Evolutionary conservation across 2,329 filamentous ascomycete species (phyloP).

Genomic region (Magnaporthiopsis rhizophila): DNA sequence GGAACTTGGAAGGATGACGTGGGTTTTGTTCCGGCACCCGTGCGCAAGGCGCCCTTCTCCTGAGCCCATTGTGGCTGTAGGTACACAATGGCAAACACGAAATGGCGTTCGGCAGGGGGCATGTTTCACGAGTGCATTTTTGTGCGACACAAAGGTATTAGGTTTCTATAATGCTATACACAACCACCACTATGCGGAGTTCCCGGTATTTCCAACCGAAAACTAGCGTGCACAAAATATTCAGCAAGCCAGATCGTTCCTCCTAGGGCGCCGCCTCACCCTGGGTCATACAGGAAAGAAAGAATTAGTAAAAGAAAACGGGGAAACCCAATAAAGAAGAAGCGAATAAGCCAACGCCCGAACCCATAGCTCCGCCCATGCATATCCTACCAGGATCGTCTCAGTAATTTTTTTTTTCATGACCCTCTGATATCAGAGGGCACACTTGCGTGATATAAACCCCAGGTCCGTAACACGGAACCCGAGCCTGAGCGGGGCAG

Average conservation of each 20-base stretch:
- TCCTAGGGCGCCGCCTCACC: background rate
- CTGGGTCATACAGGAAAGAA: background rate
- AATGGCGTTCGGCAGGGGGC: background rate
- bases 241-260: background rate
- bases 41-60: background rate
- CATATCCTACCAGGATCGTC: background rate
- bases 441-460: background rate
- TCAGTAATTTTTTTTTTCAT: background rate
- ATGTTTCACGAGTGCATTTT: background rate
- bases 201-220: background rate
- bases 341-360: background rate
- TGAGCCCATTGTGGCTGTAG: background rate
- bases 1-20: too few relatives aligned
- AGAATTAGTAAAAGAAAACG: background rate
- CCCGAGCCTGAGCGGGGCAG: background rate
- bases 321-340: background rate
- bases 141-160: background rate
- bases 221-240: background rate
- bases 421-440: background rate
- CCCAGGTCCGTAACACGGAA: background rate
- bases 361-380: background rate
- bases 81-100: background rate
- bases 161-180: background rate
- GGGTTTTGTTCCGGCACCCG: too few relatives aligned
- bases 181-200: background rate